phyloP scores from a whole-genome alignment of 2,329 filamentous ascomycete species.

The Aspergillus phoenicis region DNA sequence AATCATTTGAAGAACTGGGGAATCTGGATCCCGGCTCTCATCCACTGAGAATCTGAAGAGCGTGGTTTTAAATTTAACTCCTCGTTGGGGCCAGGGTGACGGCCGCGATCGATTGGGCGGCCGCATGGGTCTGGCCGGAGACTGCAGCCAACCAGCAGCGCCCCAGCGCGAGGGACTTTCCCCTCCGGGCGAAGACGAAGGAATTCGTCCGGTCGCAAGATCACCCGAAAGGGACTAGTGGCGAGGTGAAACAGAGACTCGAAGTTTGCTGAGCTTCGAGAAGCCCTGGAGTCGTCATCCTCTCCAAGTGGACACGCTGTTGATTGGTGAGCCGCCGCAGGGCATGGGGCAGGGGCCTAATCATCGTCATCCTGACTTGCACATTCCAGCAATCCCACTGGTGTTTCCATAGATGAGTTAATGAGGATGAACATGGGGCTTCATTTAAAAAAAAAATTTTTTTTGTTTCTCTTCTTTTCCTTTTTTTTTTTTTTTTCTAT shows the following conservation, averaged over 20 bases:
- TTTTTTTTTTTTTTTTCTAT: background rate
- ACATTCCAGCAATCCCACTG: constrained; percentile 7
- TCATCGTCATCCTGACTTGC: constrained; percentile 13
- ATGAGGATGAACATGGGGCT: constrained; percentile 19
- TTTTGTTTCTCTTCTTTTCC: background rate
- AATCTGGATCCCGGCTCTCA: constrained; percentile 9
- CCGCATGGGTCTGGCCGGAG: background rate
- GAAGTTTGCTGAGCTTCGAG: constrained; percentile 24
- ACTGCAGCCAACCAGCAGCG: constrained; percentile 14
- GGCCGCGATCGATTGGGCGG: constrained; percentile 6
- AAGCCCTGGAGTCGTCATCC: constrained; percentile 28
- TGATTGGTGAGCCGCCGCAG: constrained; percentile 2
- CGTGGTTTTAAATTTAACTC: constrained; percentile 13
- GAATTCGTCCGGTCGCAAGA: constrained; percentile 7
- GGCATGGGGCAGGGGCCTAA: constrained; percentile 12
- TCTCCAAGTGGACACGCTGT: background rate
- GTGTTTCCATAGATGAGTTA: constrained; percentile 15
- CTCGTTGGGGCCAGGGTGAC: constrained; percentile 9
- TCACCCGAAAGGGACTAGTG: constrained; percentile 15
- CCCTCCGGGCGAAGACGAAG: constrained; percentile 10
- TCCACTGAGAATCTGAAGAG: constrained; percentile 3
- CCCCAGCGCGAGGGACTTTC: constrained; percentile 11
- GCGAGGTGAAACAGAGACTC: constrained; percentile 19
- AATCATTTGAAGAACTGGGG: constrained; percentile 12
- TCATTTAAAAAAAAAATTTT: background rate